Conservation (phyloP, 805 yeast species). For the Wickerhamomyces canadensis region DNA sequence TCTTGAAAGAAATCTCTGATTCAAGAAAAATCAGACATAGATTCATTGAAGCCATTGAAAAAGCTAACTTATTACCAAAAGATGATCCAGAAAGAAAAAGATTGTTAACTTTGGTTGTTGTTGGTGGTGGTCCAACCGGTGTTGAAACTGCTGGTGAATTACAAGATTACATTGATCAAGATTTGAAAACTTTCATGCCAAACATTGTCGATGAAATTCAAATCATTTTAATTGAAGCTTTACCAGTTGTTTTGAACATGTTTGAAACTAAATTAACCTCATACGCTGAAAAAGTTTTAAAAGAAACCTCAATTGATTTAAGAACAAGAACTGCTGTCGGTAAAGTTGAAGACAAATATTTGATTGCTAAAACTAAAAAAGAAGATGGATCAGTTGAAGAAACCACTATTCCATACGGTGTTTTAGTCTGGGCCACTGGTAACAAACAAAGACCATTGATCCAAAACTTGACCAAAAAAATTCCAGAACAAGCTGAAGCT, state of each 20-base stretch:
- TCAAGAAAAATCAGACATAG: constrained; percentile 75
- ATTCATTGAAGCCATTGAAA: constrained; percentile 83
- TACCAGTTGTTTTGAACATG: constrained; percentile 74
- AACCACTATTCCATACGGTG: constrained; percentile 72
- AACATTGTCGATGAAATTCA: constrained; percentile 78
- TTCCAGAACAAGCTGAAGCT: constrained; percentile 76
- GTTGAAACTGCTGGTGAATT: constrained; percentile 96
- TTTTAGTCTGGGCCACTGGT: constrained; percentile 96
- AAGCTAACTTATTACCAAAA: constrained; percentile 77
- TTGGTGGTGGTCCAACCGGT: constrained; percentile 99
- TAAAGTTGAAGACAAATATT: constrained; percentile 68
- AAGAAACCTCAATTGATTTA: constrained; percentile 59
- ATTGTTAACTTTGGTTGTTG: constrained; percentile 79
- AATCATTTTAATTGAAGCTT: constrained; percentile 84
- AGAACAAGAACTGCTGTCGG: constrained; percentile 85
- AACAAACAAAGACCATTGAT: constrained; percentile 79
- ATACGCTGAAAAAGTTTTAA: constrained; percentile 37
- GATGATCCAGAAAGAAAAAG: constrained; percentile 79
- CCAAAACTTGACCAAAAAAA: constrained; percentile 57
- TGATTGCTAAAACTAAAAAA: constrained; percentile 66
- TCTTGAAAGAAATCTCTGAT: constrained; percentile 85
- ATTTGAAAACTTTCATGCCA: constrained; percentile 82
- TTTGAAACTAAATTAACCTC: constrained; percentile 38
- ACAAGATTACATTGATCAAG: constrained; percentile 92
- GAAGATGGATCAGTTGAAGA: constrained; percentile 65